Evolutionary conservation across 129 eudicot genomes (phyloP), one percentile per base, ranked within the genome.

Genomic region (Artemisia tridentata): DNA sequence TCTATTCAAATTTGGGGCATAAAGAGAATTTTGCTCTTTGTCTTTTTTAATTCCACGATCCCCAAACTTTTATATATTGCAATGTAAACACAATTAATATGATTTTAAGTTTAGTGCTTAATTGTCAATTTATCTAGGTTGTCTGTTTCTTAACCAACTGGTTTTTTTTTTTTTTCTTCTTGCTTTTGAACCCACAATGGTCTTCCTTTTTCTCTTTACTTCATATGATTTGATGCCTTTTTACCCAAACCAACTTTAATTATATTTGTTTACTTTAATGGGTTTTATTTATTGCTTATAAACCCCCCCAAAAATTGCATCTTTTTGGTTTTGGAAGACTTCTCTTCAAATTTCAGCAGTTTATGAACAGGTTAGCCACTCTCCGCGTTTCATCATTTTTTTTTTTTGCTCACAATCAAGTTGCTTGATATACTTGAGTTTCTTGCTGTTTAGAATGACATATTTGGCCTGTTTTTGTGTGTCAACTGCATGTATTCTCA

Each of bases 41-140:
- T 56, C 60, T 57, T 67, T 75, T 20, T 38, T 5, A 38, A 27
- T 59, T 46, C 67, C 52, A 66, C 57, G 20, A 63, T 16, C 54
- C 64, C 14, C 19, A 75, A 68, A 38, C 54, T 58, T 57, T 15
- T 25, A 58, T 25, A 56, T 75, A 61, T 77, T 55, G 59, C 65
- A 38, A 51, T 61, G 50, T 14, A 69, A 52, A 69, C 68, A 77
- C 58, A 19, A 69, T 62, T 77, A 61, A n/a, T 61, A 61, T 62
- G 71, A 69, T 20, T 55, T 15, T 10, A 65, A 77, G 17, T 62
- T 77, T 29, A 69, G 76, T 69, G 81, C 81, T 63, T 49, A 54
- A 56, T 49, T 77, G 80, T 84, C 82, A 74, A 73, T 77, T 80
- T 61, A 61, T 76, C 47, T 67, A 59, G 70, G 80, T 80, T 78